Base-by-base conservation (phyloP, 2,329 filamentous ascomycete genomes). In the Penicillium sp. region DNA sequence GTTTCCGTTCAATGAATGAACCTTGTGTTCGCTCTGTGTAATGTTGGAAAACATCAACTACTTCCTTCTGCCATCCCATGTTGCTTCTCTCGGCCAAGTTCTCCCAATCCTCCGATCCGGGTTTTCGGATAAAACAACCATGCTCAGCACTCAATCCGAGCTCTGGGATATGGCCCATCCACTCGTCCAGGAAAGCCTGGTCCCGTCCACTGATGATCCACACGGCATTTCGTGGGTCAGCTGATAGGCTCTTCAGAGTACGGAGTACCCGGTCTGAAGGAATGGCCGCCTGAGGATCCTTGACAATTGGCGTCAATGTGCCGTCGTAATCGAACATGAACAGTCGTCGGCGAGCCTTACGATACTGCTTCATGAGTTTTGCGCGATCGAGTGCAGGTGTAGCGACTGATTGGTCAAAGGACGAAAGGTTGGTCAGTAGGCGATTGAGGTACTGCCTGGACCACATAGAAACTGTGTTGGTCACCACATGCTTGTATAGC, bases 311-410 rank as follows among this genome's bases (percentile, higher is more conserved):
- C 4, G 94, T 97, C 53, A 99, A 83, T 0, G 94, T 99, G 47
- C 94, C 94, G 72, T 99, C 94, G 69, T 99, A 99, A 77, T 99
- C 94, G 71, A 97, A 97, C 90, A 99, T 93, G 79, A 97, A 96
- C 3, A 99, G 81, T 11, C 94, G 87, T 75, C 90, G 91, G 60
- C 84, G 84, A 4, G 91, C 87, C 39, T 83, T 79, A 59, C 86
- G 85, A 75, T 97, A 97, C 59, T 87, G 87, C 53, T 82, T 78
- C 38, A 96, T 79, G 63, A 97, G 76, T 60, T 85, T 81, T 4
- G 86, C 81, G 36, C 87, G 87, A 71, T 97, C 92, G 21, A 97
- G 84, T 2, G 88, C 82, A 0, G 93, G 93, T 1, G 93, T 97
- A 4, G 88, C 85, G 57, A 88, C 84, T 11, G 86, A 84, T 59